Percentiles rank a stretch among this genome's conserved stretches.
These are phyloP conservation scores for Colletotrichum sp. DNA, from an alignment of 2,329 filamentous ascomycete genomes.

Conservation along the genomic window DNA sequence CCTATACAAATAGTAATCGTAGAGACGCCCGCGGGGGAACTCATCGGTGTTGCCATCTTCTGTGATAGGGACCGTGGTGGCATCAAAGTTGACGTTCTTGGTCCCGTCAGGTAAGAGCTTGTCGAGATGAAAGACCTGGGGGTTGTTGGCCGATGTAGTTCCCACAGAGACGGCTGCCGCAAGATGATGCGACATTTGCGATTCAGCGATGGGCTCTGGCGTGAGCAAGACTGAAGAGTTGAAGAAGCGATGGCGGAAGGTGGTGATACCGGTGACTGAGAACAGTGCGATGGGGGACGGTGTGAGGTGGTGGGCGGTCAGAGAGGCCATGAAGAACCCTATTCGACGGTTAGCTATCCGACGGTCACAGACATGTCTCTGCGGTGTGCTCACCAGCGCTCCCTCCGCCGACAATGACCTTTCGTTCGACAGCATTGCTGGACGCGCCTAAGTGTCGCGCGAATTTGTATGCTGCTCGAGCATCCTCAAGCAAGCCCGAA, in stretches of 20 bases:
- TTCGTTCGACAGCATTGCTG: conserved; percentile 14
- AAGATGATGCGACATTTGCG: conserved; percentile 27
- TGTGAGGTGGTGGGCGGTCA: conserved; percentile 31
- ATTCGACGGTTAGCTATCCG: background rate
- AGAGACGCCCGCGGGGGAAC: conserved; percentile 27
- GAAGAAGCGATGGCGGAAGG: conserved; percentile 40
- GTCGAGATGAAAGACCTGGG: conserved; percentile 27
- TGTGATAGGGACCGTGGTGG: background rate
- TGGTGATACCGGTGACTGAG: conserved; percentile 38
- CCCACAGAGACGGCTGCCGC: conserved; percentile 28
- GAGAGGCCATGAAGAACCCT: conserved; percentile 36
- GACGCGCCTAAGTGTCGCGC: conserved; percentile 25
- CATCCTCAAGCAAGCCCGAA: conserved; percentile 33
- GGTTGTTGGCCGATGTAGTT: conserved; percentile 17
- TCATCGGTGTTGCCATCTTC: background rate
- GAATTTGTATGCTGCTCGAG: conserved; percentile 34
- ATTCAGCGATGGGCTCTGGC: conserved; percentile 28
- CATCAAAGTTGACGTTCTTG: conserved; percentile 23
- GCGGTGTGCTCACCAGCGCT: conserved; percentile 33
- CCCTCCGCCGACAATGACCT: conserved; percentile 35
- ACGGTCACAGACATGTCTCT: background rate
- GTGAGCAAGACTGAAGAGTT: conserved; percentile 34
- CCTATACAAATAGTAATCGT: conserved; percentile 37
- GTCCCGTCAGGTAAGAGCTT: conserved; percentile 29
- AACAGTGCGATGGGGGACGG: conserved; percentile 36